These are phyloP conservation scores for Leptodermis oblonga DNA, from an alignment of 257 asterid genomes.

Conservation along the genomic window DNA sequence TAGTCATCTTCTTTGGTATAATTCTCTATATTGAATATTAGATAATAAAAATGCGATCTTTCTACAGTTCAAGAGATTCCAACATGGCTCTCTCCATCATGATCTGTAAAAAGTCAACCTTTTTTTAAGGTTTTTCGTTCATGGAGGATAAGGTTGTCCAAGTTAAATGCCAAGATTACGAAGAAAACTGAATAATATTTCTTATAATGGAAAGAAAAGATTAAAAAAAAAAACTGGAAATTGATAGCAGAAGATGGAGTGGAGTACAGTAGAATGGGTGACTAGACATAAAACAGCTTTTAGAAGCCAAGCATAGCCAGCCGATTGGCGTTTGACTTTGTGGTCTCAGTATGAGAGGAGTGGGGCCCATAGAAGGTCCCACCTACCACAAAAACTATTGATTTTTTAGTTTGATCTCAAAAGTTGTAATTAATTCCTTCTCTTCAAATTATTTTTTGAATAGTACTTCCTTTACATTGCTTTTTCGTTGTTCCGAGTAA, in stretches of 20 bases:
- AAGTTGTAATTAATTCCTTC: slow-evolving; percentile 27
- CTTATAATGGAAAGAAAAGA: too few species aligned
- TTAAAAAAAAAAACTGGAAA: neutral
- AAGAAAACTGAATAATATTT: too few species aligned
- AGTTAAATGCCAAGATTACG: too few species aligned
- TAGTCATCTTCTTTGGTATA: neutral
- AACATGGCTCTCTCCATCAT: too few species aligned
- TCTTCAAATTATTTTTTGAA: too few species aligned
- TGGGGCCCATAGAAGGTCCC: slow-evolving; percentile 34
- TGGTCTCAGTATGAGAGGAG: slow-evolving; percentile 20
- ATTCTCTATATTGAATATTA: neutral
- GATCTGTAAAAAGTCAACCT: too few species aligned
- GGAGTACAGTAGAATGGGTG: neutral
- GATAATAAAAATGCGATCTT: neutral
- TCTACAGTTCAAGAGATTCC: too few species aligned
- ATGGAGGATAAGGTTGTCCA: neutral
- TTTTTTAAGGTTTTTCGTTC: too few species aligned
- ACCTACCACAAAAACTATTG: slow-evolving; percentile 6
- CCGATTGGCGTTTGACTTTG: slow-evolving; percentile 49
- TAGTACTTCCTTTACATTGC: too few species aligned
- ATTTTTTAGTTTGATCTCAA: slow-evolving; percentile 19
- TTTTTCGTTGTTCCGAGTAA: too few species aligned
- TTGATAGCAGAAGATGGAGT: too few species aligned
- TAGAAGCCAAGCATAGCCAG: slow-evolving; percentile 31
- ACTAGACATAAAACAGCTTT: slow-evolving; percentile 45